Conservation (phyloP, 768 basidiomycete species). For the Collybiopsis luxurians region DNA sequence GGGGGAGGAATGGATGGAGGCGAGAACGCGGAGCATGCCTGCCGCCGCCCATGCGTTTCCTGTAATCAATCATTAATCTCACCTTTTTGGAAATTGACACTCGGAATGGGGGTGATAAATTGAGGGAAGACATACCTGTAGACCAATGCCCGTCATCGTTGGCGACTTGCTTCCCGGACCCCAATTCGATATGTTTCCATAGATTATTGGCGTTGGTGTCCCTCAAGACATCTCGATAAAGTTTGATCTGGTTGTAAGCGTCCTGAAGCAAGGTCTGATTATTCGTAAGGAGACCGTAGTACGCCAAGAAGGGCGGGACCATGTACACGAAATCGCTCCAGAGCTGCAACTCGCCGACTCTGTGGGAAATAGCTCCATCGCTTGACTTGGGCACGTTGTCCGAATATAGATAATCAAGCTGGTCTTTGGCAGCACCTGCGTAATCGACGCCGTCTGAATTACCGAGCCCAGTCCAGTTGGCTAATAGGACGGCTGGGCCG, state of each 20-base stretch:
- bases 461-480: slow-evolving; percentile 40
- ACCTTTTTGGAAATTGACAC: no score
- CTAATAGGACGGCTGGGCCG: slow-evolving; percentile 63
- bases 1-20: slow-evolving; percentile 64
- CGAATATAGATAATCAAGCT: slow-evolving; percentile 62
- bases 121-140: slow-evolving; percentile 50
- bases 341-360: slow-evolving; percentile 63
- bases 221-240: slow-evolving; percentile 67
- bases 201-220: slow-evolving; percentile 50
- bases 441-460: slow-evolving; percentile 47
- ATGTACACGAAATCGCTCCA: slow-evolving; percentile 85
- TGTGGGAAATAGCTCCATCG: slow-evolving; percentile 84
- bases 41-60: slow-evolving; percentile 91
- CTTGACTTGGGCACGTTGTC: slow-evolving; percentile 54
- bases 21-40: slow-evolving; percentile 81
- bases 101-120: no score
- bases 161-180: slow-evolving; percentile 26
- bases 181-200: slow-evolving; percentile 77
- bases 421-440: slow-evolving; percentile 58
- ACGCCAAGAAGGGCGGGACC: slow-evolving; percentile 62
- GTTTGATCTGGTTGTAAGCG: slow-evolving; percentile 67
- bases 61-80: slow-evolving; percentile 20
- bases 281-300: slow-evolving; percentile 51
- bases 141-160: slow-evolving; percentile 77
- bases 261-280: slow-evolving; percentile 60